These are phyloP conservation scores for Ploettnerulaceae sp. DNA, from an alignment of 2,329 filamentous ascomycete genomes.

Conservation along the genomic window DNA sequence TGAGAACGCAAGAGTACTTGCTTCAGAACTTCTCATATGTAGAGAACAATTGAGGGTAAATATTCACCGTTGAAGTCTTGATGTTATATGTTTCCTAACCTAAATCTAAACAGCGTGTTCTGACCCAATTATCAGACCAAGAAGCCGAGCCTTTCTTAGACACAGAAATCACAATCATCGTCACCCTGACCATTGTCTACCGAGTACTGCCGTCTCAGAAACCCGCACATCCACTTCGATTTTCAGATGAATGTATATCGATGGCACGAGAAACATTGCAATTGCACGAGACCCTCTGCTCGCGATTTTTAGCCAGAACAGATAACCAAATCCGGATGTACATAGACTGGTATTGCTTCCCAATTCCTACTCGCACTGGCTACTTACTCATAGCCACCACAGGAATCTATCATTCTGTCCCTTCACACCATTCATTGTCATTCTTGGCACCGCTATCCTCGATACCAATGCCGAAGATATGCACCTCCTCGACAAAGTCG, in stretches of 20 bases:
- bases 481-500: slow-evolving; percentile 9
- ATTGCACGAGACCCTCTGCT: slow-evolving; percentile 9
- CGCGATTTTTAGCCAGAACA: not conserved
- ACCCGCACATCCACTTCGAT: slow-evolving; percentile 10
- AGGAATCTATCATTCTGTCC: slow-evolving; percentile 15
- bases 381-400: not conserved
- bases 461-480: slow-evolving; percentile 9
- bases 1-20: slow-evolving; percentile 1
- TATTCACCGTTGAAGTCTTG: too few species aligned
- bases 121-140: too few species aligned
- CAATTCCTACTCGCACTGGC: not conserved
- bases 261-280: slow-evolving; percentile 7
- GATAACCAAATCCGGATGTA: slow-evolving; percentile 10
- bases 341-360: slow-evolving; percentile 6
- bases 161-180: slow-evolving; percentile 9
- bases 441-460: slow-evolving; percentile 13
- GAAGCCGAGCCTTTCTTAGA: slow-evolving; percentile 7
- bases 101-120: too few species aligned
- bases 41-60: too few species aligned
- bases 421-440: slow-evolving; percentile 15
- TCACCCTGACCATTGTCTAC: slow-evolving; percentile 10
- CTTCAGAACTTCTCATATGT: too few species aligned
- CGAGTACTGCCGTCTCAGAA: slow-evolving; percentile 10
- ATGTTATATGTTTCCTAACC: too few species aligned
- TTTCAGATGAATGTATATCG: slow-evolving; percentile 11